These are phyloP conservation scores for Botrytis cinerea DNA, from an alignment of 2,329 filamentous ascomycete species.

Conservation along the genomic window DNA sequence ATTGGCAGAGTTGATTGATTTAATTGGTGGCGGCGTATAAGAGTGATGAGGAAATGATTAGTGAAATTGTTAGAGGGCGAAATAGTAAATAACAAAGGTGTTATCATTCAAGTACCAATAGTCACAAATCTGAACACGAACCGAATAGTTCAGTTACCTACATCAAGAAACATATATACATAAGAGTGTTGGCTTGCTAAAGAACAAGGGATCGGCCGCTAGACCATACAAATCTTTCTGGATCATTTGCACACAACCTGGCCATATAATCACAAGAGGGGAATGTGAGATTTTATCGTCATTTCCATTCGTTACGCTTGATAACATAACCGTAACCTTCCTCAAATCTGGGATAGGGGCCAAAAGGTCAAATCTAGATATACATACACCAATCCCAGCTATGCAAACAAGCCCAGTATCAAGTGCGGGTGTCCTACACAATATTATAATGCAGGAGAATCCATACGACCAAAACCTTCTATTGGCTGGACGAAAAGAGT, in stretches of 20 bases:
- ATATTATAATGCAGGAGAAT: conserved; percentile 29
- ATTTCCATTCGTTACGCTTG: conserved; percentile 15
- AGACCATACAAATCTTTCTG: neutral
- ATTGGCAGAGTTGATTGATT: conserved; percentile 26
- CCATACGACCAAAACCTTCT: conserved; percentile 23
- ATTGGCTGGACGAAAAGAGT: conserved; percentile 37
- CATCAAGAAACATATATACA: neutral
- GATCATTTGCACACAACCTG: neutral
- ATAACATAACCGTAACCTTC: conserved; percentile 3
- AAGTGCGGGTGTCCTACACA: conserved; percentile 20
- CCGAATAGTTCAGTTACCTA: neutral
- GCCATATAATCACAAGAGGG: neutral
- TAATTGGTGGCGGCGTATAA: conserved; percentile 12
- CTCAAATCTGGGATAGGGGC: neutral
- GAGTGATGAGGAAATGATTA: neutral
- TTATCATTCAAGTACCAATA: neutral
- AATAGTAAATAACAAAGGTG: too few relatives aligned
- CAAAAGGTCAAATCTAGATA: conserved; percentile 26
- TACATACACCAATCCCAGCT: conserved; percentile 39
- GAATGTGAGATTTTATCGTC: conserved; percentile 8
- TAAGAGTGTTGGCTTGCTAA: neutral
- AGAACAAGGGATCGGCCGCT: neutral
- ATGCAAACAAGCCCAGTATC: conserved; percentile 35
- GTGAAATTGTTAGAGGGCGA: neutral
- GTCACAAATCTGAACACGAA: neutral